Base-by-base conservation (phyloP, 805 yeast species). In the Tetrapisispora nanseiensis region DNA sequence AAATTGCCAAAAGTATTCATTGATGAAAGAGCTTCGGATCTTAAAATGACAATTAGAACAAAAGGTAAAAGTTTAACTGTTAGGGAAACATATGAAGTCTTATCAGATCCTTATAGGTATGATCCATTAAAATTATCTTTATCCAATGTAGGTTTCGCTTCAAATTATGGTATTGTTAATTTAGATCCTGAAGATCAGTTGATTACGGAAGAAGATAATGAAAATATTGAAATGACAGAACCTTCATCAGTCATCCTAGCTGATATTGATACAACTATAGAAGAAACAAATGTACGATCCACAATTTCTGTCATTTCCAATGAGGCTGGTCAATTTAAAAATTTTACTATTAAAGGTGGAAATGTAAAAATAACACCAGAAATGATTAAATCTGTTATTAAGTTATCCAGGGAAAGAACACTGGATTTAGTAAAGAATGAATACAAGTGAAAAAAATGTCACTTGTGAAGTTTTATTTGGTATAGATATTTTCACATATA, bases 191-290 rank as follows among this genome's bases (percentile, higher is more conserved):
- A 68, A 28, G 57, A 64, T 2, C 44, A 48, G 31, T 33, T 50
- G 15, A 44, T 54, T 2, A 61, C 59, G 13, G 55, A 58, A 6
- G 55, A 52, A 2, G 57, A 43, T 4, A 62, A 51, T 6, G 63
- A 59, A 63, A 33, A 21, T 11, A 24, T 63, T 64, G 69, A 64
- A 7, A 41, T 52, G 13, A 60, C 61, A 31, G 47, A 35, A 19
- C 50, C 45, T 5, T 40, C 58, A 20, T 49, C 73, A 1, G 66
- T 77, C 0, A 52, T 85, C 13, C 58, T 86, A 37, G 78, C 84
- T 1, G 96, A 86, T 56, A 54, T 85, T 32, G 94, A 86, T 57
- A 94, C 94, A 12, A 90, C 82, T 46, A 82, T 87, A 5, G 96
- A 86, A 59, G 94, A 86, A 53, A 55, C 67, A 11, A 69, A 78